Conservation (phyloP, 108 stramenopile genomes). For the Stephanodiscus triporus region DNA sequence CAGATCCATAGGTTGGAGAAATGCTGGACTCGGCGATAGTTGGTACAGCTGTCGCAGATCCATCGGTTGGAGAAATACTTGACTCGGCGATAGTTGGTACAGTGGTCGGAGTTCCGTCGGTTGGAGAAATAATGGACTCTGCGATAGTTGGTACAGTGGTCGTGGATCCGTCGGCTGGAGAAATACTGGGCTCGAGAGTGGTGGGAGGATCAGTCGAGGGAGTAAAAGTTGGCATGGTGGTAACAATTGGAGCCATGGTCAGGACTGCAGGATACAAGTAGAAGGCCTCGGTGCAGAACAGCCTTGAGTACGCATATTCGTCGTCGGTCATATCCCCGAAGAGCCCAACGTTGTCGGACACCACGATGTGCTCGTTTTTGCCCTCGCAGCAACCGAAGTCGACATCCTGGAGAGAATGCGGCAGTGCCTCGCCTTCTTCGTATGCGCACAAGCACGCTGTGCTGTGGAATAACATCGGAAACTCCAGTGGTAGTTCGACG, state of each 20-base stretch:
- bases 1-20: no score
- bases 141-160: no score
- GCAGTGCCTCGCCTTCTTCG: not conserved
- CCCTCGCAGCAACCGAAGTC: slow-evolving; percentile 13
- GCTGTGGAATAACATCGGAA: slow-evolving; percentile 28
- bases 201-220: not conserved
- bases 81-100: no score
- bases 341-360: not conserved
- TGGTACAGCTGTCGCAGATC: no score
- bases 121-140: no score
- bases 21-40: no score
- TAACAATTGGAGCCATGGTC: not conserved
- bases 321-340: slow-evolving; percentile 8
- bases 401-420: not conserved
- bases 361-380: slow-evolving; percentile 16
- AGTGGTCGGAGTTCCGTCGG: no score
- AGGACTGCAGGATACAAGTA: slow-evolving; percentile 9
- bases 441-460: slow-evolving; percentile 28
- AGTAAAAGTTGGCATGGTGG: not conserved
- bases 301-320: slow-evolving; percentile 10
- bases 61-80: no score
- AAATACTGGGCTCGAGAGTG: not conserved
- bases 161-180: no score
- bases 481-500: slow-evolving; percentile 18
- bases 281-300: slow-evolving; percentile 25